Evolutionary conservation across 1,284 basidiomycete species (phyloP).

Genomic region (Cryptococcus wingfieldii): DNA sequence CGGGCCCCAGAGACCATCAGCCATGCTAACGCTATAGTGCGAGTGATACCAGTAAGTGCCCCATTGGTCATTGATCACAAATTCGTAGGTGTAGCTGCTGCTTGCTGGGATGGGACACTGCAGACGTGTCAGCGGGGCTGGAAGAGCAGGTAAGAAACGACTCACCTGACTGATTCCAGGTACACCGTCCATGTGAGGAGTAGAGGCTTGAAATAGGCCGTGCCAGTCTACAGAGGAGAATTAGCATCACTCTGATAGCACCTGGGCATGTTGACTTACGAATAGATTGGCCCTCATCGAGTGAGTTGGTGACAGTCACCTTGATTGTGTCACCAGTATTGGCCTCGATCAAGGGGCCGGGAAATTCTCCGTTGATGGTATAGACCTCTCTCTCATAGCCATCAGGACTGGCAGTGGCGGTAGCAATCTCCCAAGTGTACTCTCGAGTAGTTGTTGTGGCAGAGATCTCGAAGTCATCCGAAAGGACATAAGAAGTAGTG

Average conservation of each 20-base stretch:
- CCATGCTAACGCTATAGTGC: conserved; percentile 29
- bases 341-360: conserved; percentile 34
- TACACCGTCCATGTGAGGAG: conserved; percentile 29
- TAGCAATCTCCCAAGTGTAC: conserved; percentile 6
- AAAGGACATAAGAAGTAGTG: too few relatives aligned
- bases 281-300: conserved; percentile 22
- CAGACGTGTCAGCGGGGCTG: not conserved
- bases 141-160: not conserved
- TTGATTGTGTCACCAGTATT: conserved; percentile 33
- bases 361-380: conserved; percentile 22
- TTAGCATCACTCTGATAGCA: not conserved
- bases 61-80: conserved; percentile 22
- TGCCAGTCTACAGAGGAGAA: conserved; percentile 27
- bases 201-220: conserved; percentile 28
- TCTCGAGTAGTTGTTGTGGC: conserved; percentile 6
- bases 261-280: conserved; percentile 12
- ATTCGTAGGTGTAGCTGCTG: conserved; percentile 52
- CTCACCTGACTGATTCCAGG: conserved; percentile 31
- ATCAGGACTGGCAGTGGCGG: conserved; percentile 13
- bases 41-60: conserved; percentile 37
- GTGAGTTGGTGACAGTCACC: conserved; percentile 27
- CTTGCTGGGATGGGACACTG: conserved; percentile 55
- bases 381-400: conserved; percentile 22
- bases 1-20: conserved; percentile 31
- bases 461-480: too few relatives aligned